Evolutionary conservation across 2,329 filamentous ascomycete species (phyloP).

Genomic region (Arthrobotrys conoides): DNA sequence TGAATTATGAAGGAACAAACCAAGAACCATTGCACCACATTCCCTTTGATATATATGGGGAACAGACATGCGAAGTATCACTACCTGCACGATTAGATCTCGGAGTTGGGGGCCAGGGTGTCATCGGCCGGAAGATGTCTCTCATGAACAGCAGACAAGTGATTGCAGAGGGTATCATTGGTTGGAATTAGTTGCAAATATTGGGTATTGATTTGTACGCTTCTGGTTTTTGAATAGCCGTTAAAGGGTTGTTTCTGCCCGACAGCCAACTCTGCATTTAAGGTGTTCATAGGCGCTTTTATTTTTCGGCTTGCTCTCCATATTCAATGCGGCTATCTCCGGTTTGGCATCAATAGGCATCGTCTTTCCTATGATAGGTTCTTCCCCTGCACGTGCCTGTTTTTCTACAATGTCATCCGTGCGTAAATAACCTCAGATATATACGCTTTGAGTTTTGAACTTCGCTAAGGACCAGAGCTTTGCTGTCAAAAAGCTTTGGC

Average conservation of each 20-base stretch:
- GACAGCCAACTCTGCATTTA: no score
- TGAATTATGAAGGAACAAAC: slow-evolving; percentile 9
- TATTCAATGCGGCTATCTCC: no score
- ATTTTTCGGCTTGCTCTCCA: no score
- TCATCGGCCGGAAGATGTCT: slow-evolving; percentile 56
- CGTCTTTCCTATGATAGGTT: no score
- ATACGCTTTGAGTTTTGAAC: no score
- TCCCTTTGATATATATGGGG: slow-evolving; percentile 29
- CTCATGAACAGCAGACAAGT: slow-evolving; percentile 56
- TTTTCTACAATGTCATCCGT: no score
- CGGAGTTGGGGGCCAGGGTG: slow-evolving; percentile 44
- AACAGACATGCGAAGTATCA: slow-evolving; percentile 27
- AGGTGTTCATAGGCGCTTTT: no score
- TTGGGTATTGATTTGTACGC: background rate
- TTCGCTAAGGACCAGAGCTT: no score
- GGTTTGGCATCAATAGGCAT: no score
- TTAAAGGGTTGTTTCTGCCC: background rate
- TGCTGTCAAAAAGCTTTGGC: no score
- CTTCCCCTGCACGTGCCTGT: no score
- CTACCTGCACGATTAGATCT: slow-evolving; percentile 47
- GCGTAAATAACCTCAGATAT: no score
- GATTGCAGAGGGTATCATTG: slow-evolving; percentile 58
- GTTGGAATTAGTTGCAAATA: slow-evolving; percentile 43
- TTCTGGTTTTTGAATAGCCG: background rate
- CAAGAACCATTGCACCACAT: slow-evolving; percentile 33